phyloP scores from a whole-genome alignment of 176 grass and related monocot genomes.

The Elaeis guineensis region DNA sequence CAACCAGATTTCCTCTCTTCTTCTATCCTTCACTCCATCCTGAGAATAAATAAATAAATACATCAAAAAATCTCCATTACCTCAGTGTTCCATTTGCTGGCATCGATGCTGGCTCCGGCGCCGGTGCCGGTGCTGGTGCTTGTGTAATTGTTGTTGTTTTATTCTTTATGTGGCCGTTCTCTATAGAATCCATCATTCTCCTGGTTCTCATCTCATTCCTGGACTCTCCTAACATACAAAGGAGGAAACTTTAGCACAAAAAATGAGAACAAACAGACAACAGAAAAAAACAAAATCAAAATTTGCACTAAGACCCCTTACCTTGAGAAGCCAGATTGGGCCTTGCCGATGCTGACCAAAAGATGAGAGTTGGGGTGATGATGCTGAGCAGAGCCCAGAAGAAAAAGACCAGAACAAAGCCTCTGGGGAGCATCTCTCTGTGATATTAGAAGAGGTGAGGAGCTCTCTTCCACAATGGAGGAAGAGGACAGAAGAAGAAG shows the following conservation, averaged over 20 bases:
- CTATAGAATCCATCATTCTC: conserved; percentile 30
- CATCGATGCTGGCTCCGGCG: conserved; percentile 18
- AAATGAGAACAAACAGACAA: no score
- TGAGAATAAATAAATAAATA: not conserved
- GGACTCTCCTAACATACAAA: conserved; percentile 8
- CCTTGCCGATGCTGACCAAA: conserved; percentile 36
- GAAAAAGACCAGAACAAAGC: conserved; percentile 37
- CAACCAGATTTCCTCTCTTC: no score
- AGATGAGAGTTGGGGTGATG: conserved; percentile 38
- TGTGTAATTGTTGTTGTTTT: conserved; percentile 12
- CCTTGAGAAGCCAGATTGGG: conserved; percentile 7
- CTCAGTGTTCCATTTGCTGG: conserved; percentile 4
- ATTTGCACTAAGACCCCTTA: not conserved
- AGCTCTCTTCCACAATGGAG: not conserved
- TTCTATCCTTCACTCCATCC: no score
- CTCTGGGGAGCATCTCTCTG: conserved; percentile 30
- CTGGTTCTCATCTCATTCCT: conserved; percentile 22
- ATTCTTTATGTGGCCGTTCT: conserved; percentile 15
- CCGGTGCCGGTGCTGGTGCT: conserved; percentile 8
- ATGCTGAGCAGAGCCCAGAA: conserved; percentile 38
- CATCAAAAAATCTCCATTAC: conserved; percentile 10
- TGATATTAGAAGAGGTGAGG: not conserved
- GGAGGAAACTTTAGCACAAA: not conserved
- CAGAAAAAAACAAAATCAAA: no score
- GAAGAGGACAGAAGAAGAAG: not conserved